Conservation (phyloP, 768 basidiomycete genomes). For the Suillus placidus region DNA sequence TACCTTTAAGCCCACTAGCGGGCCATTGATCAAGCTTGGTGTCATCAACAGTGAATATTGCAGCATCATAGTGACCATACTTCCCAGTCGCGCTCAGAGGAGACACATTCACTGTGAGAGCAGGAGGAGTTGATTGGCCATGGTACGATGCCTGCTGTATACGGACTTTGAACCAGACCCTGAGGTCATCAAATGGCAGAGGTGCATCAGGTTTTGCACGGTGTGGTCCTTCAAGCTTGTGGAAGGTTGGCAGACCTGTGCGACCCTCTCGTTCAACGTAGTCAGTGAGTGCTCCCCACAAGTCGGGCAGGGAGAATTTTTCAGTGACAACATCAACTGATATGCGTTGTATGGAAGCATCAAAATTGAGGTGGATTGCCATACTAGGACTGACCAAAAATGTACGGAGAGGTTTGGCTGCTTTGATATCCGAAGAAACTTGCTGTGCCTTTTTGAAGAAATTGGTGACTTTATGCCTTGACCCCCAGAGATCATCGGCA, state of each 20-base stretch:
- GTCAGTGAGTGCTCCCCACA: constrained; percentile 1
- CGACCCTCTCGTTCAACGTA: background rate
- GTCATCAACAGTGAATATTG: constrained; percentile 21
- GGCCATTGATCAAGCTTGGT: constrained; percentile 20
- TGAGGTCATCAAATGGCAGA: constrained; percentile 30
- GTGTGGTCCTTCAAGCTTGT: too few relatives aligned
- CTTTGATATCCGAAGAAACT: too few relatives aligned
- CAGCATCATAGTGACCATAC: constrained; percentile 25
- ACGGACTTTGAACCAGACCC: constrained; percentile 31
- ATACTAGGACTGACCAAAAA: background rate
- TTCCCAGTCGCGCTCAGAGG: constrained; percentile 27
- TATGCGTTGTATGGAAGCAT: background rate
- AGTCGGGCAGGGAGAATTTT: constrained; percentile 1
- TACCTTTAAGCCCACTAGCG: constrained; percentile 15
- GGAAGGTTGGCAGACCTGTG: too few relatives aligned
- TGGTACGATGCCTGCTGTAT: constrained; percentile 30
- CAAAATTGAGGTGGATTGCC: constrained; percentile 1
- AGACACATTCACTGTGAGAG: constrained; percentile 23
- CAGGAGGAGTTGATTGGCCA: background rate
- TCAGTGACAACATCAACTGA: background rate
- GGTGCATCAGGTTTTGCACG: background rate
- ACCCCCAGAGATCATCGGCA: too few relatives aligned
- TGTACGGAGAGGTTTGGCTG: background rate
- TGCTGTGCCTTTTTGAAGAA: too few relatives aligned
- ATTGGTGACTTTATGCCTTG: too few relatives aligned